phyloP scores from a whole-genome alignment of 2,329 filamentous ascomycete species.

The Amesomyces nigricolor region DNA sequence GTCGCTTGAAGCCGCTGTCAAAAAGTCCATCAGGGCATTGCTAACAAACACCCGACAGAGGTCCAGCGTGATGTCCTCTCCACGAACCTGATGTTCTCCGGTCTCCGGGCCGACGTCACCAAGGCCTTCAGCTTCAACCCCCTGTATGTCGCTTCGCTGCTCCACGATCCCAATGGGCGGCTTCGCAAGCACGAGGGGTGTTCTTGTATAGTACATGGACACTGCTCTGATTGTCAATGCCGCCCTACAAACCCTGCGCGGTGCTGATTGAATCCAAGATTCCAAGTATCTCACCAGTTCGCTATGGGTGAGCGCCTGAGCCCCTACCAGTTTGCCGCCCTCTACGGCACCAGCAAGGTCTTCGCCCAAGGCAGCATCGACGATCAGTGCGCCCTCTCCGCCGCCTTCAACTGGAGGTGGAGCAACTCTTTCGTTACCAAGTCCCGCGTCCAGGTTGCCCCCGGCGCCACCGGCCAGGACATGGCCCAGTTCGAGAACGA shows the following conservation, averaged over 20 bases:
- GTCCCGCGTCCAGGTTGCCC: slow-evolving; percentile 77
- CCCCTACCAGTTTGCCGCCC: slow-evolving; percentile 89
- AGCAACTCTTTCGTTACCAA: slow-evolving; percentile 67
- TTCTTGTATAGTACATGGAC: too few species aligned
- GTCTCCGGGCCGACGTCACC: slow-evolving; percentile 90
- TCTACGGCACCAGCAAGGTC: slow-evolving; percentile 89
- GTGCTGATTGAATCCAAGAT: slow-evolving; percentile 36
- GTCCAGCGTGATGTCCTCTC: slow-evolving; percentile 95
- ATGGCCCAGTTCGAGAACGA: slow-evolving; percentile 95
- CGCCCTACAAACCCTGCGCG: background rate
- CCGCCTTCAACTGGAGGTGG: slow-evolving; percentile 93
- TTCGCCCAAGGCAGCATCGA: slow-evolving; percentile 95
- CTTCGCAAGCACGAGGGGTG: background rate
- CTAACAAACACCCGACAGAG: slow-evolving; percentile 43
- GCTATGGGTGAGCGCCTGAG: slow-evolving; percentile 89
- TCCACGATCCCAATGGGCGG: too few species aligned
- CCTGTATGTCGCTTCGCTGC: slow-evolving; percentile 37
- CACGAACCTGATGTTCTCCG: slow-evolving; percentile 94
- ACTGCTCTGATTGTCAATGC: background rate
- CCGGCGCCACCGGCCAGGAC: slow-evolving; percentile 64
- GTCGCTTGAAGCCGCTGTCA: background rate
- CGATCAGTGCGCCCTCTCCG: slow-evolving; percentile 81
- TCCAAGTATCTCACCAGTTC: slow-evolving; percentile 96
- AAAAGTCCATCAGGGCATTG: background rate
- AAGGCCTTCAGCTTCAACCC: slow-evolving; percentile 93